phyloP scores from a whole-genome alignment of 495 filamentous ascomycete genomes.

The Parathielavia appendiculata region DNA sequence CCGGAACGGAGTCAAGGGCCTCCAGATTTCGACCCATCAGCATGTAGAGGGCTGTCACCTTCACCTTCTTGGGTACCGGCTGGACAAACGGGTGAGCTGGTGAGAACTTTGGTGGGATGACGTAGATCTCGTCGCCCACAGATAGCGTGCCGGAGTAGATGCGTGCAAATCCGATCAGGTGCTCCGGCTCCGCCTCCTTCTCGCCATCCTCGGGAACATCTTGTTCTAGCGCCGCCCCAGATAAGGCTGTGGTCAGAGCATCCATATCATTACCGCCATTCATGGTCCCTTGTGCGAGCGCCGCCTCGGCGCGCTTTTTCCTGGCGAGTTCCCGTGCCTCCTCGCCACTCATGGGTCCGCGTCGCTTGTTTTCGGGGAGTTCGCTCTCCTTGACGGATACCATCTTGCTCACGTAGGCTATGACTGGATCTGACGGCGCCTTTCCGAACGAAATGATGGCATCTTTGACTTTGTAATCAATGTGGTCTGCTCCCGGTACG shows the following conservation, averaged over 20 bases:
- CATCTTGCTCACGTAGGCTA: slow-evolving; percentile 98
- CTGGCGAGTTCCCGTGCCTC: slow-evolving; percentile 83
- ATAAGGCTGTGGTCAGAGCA: slow-evolving; percentile 32
- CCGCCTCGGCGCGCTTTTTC: slow-evolving; percentile 84
- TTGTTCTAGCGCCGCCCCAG: slow-evolving; percentile 43
- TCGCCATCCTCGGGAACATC: slow-evolving; percentile 49
- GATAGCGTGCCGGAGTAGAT: slow-evolving; percentile 86
- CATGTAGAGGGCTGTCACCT: slow-evolving; percentile 83
- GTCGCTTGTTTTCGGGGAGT: slow-evolving; percentile 71
- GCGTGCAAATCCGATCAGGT: slow-evolving; percentile 89
- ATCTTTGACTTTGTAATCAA: slow-evolving; percentile 61
- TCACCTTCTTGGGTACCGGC: slow-evolving; percentile 77
- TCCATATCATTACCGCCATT: slow-evolving; percentile 26
- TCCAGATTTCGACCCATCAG: slow-evolving; percentile 93
- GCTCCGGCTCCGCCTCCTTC: slow-evolving; percentile 65
- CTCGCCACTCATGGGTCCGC: slow-evolving; percentile 72
- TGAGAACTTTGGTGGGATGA: slow-evolving; percentile 85
- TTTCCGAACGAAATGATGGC: slow-evolving; percentile 80
- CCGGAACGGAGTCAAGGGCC: slow-evolving; percentile 74
- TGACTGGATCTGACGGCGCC: slow-evolving; percentile 63
- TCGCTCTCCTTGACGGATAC: slow-evolving; percentile 90
- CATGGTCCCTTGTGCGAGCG: slow-evolving; percentile 56
- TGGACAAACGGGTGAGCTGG: slow-evolving; percentile 69
- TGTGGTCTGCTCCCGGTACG: slow-evolving; percentile 70
- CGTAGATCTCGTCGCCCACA: slow-evolving; percentile 86